These are phyloP conservation scores for Trypanosoma avium DNA, from an alignment of 208 protist genomes.

Conservation along the genomic window DNA sequence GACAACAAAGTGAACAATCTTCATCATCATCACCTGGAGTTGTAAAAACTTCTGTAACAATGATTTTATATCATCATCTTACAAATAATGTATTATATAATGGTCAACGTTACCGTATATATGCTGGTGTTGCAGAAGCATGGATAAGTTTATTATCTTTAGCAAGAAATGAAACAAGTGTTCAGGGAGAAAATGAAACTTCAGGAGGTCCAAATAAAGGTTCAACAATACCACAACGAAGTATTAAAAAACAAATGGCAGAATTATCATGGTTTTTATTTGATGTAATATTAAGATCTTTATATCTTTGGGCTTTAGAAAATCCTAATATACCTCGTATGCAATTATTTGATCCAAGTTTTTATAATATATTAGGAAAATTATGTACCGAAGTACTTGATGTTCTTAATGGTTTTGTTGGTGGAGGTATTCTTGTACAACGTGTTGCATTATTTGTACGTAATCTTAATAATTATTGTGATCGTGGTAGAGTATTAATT, in stretches of 20 bases:
- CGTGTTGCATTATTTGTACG: conserved; percentile 77
- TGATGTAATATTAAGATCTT: conserved; percentile 78
- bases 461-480: conserved; percentile 64
- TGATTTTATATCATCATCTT: conserved; percentile 76
- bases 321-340: conserved; percentile 37
- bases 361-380: conserved; percentile 60
- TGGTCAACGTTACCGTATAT: conserved; percentile 49
- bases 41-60: conserved; percentile 54
- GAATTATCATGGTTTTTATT: conserved; percentile 87
- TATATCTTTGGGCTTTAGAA: conserved; percentile 79
- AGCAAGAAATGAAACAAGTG: not conserved
- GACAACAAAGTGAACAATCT: conserved; percentile 22
- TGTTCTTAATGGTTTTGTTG: conserved; percentile 44
- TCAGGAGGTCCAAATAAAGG: not conserved
- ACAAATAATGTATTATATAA: conserved; percentile 83
- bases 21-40: not conserved
- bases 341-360: conserved; percentile 62
- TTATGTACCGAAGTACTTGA: conserved; percentile 67
- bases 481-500: conserved; percentile 67
- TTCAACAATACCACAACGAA: conserved; percentile 25
- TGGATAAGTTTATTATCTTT: conserved; percentile 60
- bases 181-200: not conserved
- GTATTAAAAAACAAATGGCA: conserved; percentile 63
- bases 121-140: conserved; percentile 73
- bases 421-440: conserved; percentile 36